These are phyloP conservation scores for Pulveroboletus sp. DNA, from an alignment of 768 basidiomycete species.

Conservation along the genomic window DNA sequence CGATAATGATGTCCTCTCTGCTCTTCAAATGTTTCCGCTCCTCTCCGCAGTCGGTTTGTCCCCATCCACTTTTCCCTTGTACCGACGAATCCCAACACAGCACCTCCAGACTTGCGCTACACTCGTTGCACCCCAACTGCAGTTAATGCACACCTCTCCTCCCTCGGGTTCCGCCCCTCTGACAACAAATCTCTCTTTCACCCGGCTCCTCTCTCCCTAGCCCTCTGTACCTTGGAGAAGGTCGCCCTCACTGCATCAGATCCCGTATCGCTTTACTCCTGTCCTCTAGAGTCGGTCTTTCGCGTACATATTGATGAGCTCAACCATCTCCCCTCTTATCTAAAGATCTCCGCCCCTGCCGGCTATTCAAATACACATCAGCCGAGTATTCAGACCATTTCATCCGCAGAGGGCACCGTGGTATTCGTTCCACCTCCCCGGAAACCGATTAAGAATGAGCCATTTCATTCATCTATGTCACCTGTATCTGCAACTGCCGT, in stretches of 20 bases:
- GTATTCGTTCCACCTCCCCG: conserved; percentile 18
- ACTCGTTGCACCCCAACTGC: conserved; percentile 37
- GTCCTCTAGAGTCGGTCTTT: conserved; percentile 22
- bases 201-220: conserved; percentile 36
- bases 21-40: conserved; percentile 48
- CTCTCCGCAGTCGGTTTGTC: conserved; percentile 57
- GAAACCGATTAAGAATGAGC: background rate
- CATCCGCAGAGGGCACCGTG: conserved; percentile 11
- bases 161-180: conserved; percentile 26
- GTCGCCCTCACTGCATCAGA: conserved; percentile 3
- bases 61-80: background rate
- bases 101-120: conserved; percentile 43
- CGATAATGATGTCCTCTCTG: conserved; percentile 37
- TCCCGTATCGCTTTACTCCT: conserved; percentile 27
- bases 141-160: conserved; percentile 11
- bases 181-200: conserved; percentile 34
- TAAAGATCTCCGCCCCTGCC: background rate
- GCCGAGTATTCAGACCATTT: conserved; percentile 1
- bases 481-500: background rate
- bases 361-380: background rate
- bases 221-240: conserved; percentile 32
- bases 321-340: background rate
- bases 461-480: background rate
- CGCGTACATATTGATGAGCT: conserved; percentile 24
- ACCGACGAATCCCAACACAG: background rate